Evolutionary conservation across 148 eudicot genomes (phyloP), one percentile per base, ranked within the genome.

Genomic region (Beta vulgaris): DNA sequence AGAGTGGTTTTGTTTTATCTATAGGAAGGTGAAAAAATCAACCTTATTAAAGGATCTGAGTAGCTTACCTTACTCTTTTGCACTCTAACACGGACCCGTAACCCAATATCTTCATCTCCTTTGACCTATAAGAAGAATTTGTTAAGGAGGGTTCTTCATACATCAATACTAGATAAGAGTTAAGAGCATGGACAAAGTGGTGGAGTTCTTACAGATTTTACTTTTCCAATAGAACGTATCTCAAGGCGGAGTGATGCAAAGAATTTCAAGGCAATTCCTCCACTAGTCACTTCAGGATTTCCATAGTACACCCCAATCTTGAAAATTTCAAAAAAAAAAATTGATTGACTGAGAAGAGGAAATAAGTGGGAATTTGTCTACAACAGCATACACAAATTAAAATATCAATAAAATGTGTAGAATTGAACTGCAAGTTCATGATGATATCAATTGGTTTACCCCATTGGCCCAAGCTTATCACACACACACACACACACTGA

Each of bases 211-310:
- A 94, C 98, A 80, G 96, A 91, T 85, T 94, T 94, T 74, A 94
- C 83, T 90, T 94, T 94, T 86, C 98, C 98, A 51, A 73, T 90
- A 51, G 96, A 55, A 21, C 98, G 93, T 85, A 94, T 94, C 83
- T 91, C 97, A 82, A 94, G 97, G 44, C 98, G 98, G 71, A 94
- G 88, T 34, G 98, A 94, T 59, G 98, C 98, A 80, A 94, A 94
- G 80, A 94, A 94, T 83, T 94, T 94, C 78, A 94, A 81, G 76
- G 98, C 98, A 72, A 94, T 94, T 78, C 98, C 98, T 84, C 98
- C 98, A 74, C 98, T 94, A 57, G 98, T 94, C 74, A 94, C 98
- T 90, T 94, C 98, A 80, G 98, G 98, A 87, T 94, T 94, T 68
- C 98, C 97, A 76, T 94, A 94, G 85, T 80, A 91, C 55, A 94